These are phyloP conservation scores for Ophiostoma sp. DNA, from an alignment of 2,329 filamentous ascomycete genomes.

Conservation along the genomic window DNA sequence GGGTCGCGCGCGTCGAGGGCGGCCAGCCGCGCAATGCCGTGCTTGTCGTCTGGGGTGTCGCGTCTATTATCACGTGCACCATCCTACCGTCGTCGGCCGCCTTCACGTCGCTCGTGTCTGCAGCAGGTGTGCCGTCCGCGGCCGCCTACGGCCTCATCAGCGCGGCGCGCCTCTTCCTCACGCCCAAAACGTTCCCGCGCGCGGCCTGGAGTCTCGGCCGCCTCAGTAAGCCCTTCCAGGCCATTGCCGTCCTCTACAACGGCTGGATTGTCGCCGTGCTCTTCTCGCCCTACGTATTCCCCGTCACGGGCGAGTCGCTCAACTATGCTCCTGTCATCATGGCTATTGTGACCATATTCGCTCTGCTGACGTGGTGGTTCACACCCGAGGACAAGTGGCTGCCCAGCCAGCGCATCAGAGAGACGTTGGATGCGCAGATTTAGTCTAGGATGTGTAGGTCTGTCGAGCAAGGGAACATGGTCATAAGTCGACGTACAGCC, in stretches of 20 bases:
- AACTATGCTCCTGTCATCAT: conserved; percentile 26
- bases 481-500: background rate
- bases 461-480: background rate
- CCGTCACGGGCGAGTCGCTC: conserved; percentile 22
- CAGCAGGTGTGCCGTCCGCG: conserved; percentile 23
- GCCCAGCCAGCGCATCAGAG: conserved; percentile 22
- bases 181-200: conserved; percentile 22
- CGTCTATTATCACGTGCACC: conserved; percentile 23
- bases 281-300: conserved; percentile 23
- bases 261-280: conserved; percentile 24
- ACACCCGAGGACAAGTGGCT: conserved; percentile 22
- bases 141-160: conserved; percentile 24
- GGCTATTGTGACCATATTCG: conserved; percentile 24
- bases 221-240: conserved; percentile 24
- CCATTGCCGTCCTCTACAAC: conserved; percentile 23
- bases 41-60: conserved; percentile 24
- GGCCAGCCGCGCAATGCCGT: conserved; percentile 26
- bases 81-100: conserved; percentile 25
- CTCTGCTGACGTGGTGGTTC: conserved; percentile 23
- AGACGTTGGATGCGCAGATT: conserved; percentile 18
- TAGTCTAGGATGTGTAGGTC: background rate
- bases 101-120: conserved; percentile 25
- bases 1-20: conserved; percentile 21
- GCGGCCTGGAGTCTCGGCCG: conserved; percentile 25
- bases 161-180: conserved; percentile 17